Evolutionary conservation across 805 yeast genomes (phyloP).

Genomic region (Starmerella vaccinii): DNA sequence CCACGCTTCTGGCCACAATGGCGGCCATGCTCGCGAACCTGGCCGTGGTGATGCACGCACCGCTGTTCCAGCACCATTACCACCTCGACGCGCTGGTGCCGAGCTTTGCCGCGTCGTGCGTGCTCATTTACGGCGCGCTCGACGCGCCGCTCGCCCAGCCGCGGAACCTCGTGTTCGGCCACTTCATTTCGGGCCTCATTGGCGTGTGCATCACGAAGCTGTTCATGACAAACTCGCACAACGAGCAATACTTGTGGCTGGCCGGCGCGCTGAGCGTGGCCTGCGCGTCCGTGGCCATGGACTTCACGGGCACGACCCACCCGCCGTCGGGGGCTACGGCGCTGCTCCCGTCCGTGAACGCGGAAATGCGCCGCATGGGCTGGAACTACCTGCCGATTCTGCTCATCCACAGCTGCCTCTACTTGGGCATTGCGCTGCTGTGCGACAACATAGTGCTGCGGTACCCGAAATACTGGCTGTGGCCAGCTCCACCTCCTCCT

Average conservation of each 20-base stretch:
- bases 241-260: slow-evolving; percentile 43
- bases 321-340: slow-evolving; percentile 72
- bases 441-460: slow-evolving; percentile 44
- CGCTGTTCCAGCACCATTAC: slow-evolving; percentile 22
- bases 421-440: slow-evolving; percentile 42
- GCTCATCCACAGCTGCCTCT: slow-evolving; percentile 40
- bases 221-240: slow-evolving; percentile 38
- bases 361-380: slow-evolving; percentile 39
- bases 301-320: slow-evolving; percentile 46
- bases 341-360: slow-evolving; percentile 44
- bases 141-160: slow-evolving; percentile 57
- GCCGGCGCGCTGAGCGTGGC: slow-evolving; percentile 51
- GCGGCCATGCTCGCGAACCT: slow-evolving; percentile 26
- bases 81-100: slow-evolving; percentile 28
- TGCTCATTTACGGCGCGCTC: slow-evolving; percentile 46
- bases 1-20: slow-evolving; percentile 25
- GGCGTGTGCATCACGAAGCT: slow-evolving; percentile 49
- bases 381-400: slow-evolving; percentile 60
- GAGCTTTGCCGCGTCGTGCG: slow-evolving; percentile 49
- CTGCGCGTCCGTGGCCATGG: slow-evolving; percentile 44
- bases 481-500: slow-evolving; percentile 9
- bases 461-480: slow-evolving; percentile 50
- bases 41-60: slow-evolving; percentile 24
- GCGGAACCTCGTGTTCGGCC: slow-evolving; percentile 47
- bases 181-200: slow-evolving; percentile 42